These are phyloP conservation scores for Willaertia magna DNA, from an alignment of 208 protist species.

Conservation along the genomic window DNA sequence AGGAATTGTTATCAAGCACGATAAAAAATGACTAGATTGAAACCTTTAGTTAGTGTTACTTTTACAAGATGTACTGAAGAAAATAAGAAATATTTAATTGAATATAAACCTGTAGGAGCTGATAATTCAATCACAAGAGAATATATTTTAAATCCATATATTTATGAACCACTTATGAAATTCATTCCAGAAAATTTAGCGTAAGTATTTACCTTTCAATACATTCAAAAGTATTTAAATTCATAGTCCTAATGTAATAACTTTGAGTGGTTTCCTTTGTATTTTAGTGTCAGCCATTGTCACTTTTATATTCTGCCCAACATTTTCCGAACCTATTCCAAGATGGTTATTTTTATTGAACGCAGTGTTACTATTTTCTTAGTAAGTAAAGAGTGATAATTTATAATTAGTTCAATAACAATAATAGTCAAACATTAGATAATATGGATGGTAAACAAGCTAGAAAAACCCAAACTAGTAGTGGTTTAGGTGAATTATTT, in stretches of 20 bases:
- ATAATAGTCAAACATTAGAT: constrained; percentile 83
- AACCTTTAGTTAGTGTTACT: background rate
- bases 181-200: background rate
- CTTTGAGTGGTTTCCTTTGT: background rate
- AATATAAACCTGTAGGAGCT: background rate
- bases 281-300: background rate
- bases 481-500: constrained; percentile 80
- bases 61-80: background rate
- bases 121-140: background rate
- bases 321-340: constrained; percentile 23
- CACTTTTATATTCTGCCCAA: background rate
- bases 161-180: background rate
- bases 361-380: constrained; percentile 50
- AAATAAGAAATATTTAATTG: background rate
- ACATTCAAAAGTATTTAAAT: too few relatives aligned
- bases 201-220: background rate
- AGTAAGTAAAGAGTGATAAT: too few relatives aligned
- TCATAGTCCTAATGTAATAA: background rate
- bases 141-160: background rate
- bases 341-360: constrained; percentile 67
- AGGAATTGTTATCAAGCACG: too few relatives aligned
- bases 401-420: too few relatives aligned
- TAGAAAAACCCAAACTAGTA: constrained; percentile 59
- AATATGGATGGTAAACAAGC: constrained; percentile 89
- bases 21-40: too few relatives aligned